Conservation (phyloP, 106 monocot genomes). For the Cymbidium sinense region DNA sequence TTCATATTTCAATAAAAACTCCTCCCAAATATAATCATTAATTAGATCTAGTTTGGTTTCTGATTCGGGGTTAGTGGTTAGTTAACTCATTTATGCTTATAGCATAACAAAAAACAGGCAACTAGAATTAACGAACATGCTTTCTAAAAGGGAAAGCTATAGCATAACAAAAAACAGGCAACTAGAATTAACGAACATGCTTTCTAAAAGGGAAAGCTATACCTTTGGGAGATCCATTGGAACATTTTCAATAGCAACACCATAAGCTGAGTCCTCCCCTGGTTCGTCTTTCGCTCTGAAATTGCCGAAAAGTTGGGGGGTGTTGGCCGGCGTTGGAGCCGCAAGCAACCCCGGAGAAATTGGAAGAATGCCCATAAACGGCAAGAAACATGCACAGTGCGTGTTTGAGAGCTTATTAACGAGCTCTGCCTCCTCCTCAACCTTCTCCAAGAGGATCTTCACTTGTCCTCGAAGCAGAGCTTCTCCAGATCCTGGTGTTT, state of each 20-base stretch:
- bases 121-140: too few species aligned
- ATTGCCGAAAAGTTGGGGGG: conserved; percentile 30
- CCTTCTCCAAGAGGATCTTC: conserved; percentile 72
- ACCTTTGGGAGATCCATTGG: neutral
- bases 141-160: neutral
- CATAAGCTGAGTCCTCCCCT: neutral
- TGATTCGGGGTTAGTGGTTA: too few species aligned
- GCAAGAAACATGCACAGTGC: conserved; percentile 20
- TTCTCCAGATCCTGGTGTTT: conserved; percentile 87
- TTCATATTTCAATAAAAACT: too few species aligned
- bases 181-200: too few species aligned
- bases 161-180: neutral
- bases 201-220: neutral
- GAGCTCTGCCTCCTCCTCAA: conserved; percentile 61
- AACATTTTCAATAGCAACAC: neutral
- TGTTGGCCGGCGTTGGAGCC: conserved; percentile 84
- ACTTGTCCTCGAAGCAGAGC: conserved; percentile 85
- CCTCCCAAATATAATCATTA: neutral
- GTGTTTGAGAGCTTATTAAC: conserved; percentile 20
- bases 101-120: too few species aligned
- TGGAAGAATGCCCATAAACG: conserved; percentile 24
- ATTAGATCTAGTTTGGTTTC: neutral
- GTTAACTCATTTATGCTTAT: too few species aligned
- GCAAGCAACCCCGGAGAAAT: conserved; percentile 48
- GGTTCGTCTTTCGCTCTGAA: conserved; percentile 5